Conservation (phyloP, 306 rosid genomes). For the Urtica urens region DNA sequence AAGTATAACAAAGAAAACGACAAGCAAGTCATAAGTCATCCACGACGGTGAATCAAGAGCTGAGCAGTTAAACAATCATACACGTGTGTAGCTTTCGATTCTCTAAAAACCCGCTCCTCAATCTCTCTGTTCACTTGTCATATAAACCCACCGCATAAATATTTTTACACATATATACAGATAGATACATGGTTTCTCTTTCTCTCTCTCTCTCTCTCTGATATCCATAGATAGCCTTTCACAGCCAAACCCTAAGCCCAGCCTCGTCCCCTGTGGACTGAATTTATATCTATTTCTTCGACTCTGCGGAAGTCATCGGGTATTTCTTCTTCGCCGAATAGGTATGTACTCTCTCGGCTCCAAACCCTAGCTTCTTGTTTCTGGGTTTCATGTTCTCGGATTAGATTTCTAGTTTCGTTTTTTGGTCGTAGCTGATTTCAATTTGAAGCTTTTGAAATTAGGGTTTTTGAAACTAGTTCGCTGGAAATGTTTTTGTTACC, state of each 20-base stretch:
- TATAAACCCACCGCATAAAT: not conserved
- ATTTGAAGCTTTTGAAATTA: conserved; percentile 1
- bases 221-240: not conserved
- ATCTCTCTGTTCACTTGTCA: not conserved
- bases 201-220: not conserved
- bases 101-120: not conserved
- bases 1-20: too few relatives aligned
- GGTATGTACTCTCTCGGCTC: not conserved
- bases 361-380: not conserved
- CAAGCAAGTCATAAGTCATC: too few relatives aligned
- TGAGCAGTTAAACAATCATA: not conserved
- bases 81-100: not conserved
- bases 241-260: conserved; percentile 2
- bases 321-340: not conserved
- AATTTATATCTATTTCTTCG: too few relatives aligned
- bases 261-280: not conserved
- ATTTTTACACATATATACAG: not conserved
- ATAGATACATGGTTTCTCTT: not conserved
- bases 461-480: conserved; percentile 9
- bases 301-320: not conserved
- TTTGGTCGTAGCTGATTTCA: not conserved
- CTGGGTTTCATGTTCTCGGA: not conserved
- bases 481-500: too few relatives aligned
- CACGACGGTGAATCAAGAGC: too few relatives aligned
- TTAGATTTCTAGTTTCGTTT: not conserved